Conservation (phyloP, 768 basidiomycete species). For the Psilocybe sp. region DNA sequence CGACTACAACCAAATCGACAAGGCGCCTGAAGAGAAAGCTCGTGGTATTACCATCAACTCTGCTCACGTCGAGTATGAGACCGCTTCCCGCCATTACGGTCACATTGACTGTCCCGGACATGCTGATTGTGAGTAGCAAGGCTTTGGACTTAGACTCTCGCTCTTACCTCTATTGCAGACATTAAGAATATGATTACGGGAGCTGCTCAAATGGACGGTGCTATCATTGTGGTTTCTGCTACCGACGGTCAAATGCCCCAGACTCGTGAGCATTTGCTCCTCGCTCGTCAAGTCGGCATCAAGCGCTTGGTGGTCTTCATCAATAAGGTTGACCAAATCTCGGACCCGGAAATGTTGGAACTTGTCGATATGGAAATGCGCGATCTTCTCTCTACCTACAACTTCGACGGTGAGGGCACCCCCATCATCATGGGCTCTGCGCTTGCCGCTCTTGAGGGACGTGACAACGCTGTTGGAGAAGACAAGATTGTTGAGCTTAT, state of each 20-base stretch:
- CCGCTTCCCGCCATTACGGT: slow-evolving; percentile 84
- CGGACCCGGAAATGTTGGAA: slow-evolving; percentile 97
- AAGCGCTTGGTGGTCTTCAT: slow-evolving; percentile 98
- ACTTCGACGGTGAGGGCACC: slow-evolving; percentile 95
- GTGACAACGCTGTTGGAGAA: slow-evolving; percentile 74
- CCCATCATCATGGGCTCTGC: slow-evolving; percentile 99
- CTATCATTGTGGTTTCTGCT: slow-evolving; percentile 95
- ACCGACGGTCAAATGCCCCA: slow-evolving; percentile 99
- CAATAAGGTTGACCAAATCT: slow-evolving; percentile 97
- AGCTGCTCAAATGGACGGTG: slow-evolving; percentile 96
- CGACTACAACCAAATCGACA: slow-evolving; percentile 97
- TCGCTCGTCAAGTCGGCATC: slow-evolving; percentile 97
- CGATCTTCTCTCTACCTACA: slow-evolving; percentile 87
- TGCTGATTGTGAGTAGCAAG: slow-evolving; percentile 72
- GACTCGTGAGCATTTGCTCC: slow-evolving; percentile 95
- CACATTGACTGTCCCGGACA: slow-evolving; percentile 98
- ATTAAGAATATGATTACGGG: slow-evolving; percentile 99
- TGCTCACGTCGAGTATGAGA: slow-evolving; percentile 98
- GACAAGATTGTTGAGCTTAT: slow-evolving; percentile 82
- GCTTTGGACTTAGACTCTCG: slow-evolving; percentile 3
- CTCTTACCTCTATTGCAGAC: slow-evolving; percentile 41
- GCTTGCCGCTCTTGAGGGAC: slow-evolving; percentile 88
- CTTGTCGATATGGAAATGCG: slow-evolving; percentile 99
- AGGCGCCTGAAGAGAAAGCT: slow-evolving; percentile 98
- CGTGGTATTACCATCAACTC: slow-evolving; percentile 99